phyloP scores from a whole-genome alignment of 2,329 filamentous ascomycete species.

The Phaeosphaeria sp. region DNA sequence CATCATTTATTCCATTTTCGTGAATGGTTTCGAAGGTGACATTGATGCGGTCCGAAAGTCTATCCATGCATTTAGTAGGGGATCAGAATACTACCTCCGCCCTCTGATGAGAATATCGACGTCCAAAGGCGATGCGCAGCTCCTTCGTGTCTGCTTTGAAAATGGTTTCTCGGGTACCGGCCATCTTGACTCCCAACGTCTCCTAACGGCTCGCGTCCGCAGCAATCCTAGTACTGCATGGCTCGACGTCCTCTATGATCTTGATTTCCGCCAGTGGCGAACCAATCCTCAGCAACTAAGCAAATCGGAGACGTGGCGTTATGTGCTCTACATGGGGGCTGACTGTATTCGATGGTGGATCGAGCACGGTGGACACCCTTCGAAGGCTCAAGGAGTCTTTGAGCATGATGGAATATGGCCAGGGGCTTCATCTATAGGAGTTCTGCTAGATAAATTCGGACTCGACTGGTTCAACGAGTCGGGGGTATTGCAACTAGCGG shows the following conservation, averaged over 20 bases:
- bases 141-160: background rate
- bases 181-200: too few species aligned
- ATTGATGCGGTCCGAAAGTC: background rate
- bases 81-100: background rate
- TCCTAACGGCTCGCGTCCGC: too few species aligned
- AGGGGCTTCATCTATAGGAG: conserved; percentile 1
- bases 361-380: conserved; percentile 6
- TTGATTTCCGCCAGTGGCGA: conserved; percentile 11
- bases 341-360: conserved; percentile 12
- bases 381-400: conserved; percentile 5
- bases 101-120: background rate
- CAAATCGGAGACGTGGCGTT: conserved; percentile 5
- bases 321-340: conserved; percentile 11
- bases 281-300: conserved; percentile 3
- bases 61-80: background rate
- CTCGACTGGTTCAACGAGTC: conserved; percentile 10
- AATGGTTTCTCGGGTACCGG: too few species aligned
- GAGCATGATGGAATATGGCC: conserved; percentile 1
- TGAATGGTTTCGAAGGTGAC: background rate
- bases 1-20: background rate
- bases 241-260: conserved; percentile 11
- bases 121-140: background rate
- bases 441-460: conserved; percentile 8
- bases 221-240: conserved; percentile 10
- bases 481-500: conserved; percentile 8